phyloP scores from a whole-genome alignment of 176 grass and related monocot genomes.

The Carex kokanica region DNA sequence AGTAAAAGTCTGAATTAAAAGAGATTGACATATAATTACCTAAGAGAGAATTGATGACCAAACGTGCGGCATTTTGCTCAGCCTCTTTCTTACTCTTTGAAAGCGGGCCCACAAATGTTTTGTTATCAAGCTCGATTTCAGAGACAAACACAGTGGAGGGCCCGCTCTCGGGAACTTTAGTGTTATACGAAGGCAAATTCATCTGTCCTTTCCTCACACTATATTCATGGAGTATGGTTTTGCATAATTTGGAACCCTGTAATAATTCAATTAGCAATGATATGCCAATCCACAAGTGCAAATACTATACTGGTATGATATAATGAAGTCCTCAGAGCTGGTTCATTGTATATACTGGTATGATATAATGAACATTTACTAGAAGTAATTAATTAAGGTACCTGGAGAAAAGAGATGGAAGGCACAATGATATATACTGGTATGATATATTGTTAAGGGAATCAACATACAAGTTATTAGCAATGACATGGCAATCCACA shows the following conservation, averaged over 20 bases:
- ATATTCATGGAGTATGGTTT: slow-evolving; percentile 4
- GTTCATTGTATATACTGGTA: no score
- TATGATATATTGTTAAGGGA: background rate
- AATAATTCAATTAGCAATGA: background rate
- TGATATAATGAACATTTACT: background rate
- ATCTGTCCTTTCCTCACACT: background rate
- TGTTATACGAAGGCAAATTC: background rate
- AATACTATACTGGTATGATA: background rate
- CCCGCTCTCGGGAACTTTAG: background rate
- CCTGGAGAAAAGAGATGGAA: no score
- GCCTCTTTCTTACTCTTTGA: slow-evolving; percentile 15
- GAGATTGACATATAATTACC: background rate
- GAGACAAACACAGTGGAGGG: slow-evolving; percentile 2
- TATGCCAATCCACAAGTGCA: background rate
- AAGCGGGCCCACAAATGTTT: background rate
- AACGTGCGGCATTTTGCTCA: background rate
- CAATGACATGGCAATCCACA: background rate
- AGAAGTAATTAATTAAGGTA: no score
- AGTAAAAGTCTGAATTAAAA: background rate
- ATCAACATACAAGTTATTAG: background rate
- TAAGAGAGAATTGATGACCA: slow-evolving; percentile 9
- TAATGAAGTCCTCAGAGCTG: no score
- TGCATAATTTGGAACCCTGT: slow-evolving; percentile 15
- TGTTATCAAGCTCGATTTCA: background rate
- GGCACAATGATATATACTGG: no score